A percentile compares a stretch with the other conserved stretches of the same genome.
Conservation (phyloP, 306 rosid genomes). For the Malus sieversii region DNA sequence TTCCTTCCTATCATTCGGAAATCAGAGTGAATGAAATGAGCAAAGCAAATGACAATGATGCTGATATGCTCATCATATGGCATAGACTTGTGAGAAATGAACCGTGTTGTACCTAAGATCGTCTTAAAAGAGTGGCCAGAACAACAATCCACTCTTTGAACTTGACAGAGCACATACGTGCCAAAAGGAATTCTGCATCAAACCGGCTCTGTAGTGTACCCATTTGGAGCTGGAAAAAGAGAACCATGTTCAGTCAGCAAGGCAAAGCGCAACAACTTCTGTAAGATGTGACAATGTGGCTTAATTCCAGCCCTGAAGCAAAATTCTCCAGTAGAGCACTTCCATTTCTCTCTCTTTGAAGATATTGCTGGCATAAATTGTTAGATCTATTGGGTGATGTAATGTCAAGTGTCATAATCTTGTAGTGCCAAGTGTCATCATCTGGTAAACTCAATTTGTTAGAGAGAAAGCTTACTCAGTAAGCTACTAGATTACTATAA, state of each 20-base stretch:
- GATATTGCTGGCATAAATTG: conserved; percentile 64
- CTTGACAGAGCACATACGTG: conserved; percentile 94
- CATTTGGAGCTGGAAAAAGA: conserved; percentile 77
- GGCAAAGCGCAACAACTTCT: not conserved
- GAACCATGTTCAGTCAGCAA: conserved; percentile 8
- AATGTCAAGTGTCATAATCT: too few species aligned
- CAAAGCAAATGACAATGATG: not conserved
- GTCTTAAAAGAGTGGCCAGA: conserved; percentile 84
- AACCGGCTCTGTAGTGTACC: conserved; percentile 77
- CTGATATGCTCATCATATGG: conserved; percentile 8
- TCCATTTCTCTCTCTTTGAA: conserved; percentile 83
- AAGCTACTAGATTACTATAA: too few species aligned
- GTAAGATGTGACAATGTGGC: conserved; percentile 12
- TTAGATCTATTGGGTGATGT: not conserved
- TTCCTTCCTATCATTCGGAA: not conserved
- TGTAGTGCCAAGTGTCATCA: too few species aligned
- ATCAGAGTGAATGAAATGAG: not conserved
- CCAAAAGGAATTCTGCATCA: conserved; percentile 95
- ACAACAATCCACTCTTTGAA: conserved; percentile 99
- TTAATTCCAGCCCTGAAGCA: conserved; percentile 75
- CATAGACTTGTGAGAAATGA: conserved; percentile 9
- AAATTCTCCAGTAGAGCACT: conserved; percentile 89
- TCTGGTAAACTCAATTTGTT: too few species aligned
- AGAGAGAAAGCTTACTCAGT: too few species aligned
- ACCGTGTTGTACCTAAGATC: conserved; percentile 62